Base-by-base conservation (phyloP, 1,284 basidiomycete genomes). In the Moesziomyces antarcticus region DNA sequence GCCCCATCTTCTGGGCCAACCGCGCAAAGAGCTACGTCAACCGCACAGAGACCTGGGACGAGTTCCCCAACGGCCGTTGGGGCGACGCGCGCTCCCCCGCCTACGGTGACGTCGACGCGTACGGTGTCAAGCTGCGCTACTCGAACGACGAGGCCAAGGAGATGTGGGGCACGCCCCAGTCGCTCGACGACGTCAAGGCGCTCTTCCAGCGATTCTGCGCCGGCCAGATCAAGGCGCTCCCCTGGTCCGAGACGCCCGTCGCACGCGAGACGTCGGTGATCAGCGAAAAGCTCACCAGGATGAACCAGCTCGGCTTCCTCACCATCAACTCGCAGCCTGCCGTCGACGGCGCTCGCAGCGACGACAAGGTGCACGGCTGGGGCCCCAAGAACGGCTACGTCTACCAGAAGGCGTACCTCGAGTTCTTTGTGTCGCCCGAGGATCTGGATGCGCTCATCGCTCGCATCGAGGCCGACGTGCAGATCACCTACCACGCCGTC, bases 321-420 rank as follows among this genome's bases (percentile, higher is more conserved):
- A 99, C 96, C 3, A 98, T 99, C 87, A 98, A 98, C 86, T 96
- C 93, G 42, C 96, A 99, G 84, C 96, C 96, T 20, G 92, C 94
- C 1, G 90, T 97, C 8, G 92, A 98, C 81, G 92, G 92, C 5
- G 89, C 87, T 14, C 86, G 85, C 44, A 94, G 92, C 77, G 90
- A 43, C 87, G 89, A 68, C 90, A 96, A 86, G 22, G 92, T 91
- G 53, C 58, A 88, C 75, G 68, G 47, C 45, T 59, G 55, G 58
- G 55, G 86, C 9, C 86, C 86, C 18, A 82, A 82, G 69, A 79
- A 84, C 59, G 86, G 86, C 25, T 86, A 86, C 55, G 84, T 85
- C 50, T 86, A 86, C 68, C 85, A 86, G 57, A 86, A 86, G 93
- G 95, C 96, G 5, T 99, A 99, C 86, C 89, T 99, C 60, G 97